These are phyloP conservation scores for Mortierella sp. DNA, from an alignment of 371 early-diverging fungal genomes.

Conservation along the genomic window DNA sequence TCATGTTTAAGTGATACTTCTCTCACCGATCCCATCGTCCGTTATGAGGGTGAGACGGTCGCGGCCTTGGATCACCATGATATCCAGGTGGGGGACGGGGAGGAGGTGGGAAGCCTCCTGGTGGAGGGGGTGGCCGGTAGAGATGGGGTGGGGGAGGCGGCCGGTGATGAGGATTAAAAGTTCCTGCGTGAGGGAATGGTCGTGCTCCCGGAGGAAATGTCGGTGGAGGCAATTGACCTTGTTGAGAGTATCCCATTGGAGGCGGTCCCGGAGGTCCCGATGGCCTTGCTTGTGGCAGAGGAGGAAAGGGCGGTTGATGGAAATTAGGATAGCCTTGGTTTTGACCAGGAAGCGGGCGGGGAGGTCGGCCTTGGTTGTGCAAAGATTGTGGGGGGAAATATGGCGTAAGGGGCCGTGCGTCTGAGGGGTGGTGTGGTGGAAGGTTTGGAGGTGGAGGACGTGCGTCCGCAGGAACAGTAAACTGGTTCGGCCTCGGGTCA, in stretches of 20 bases:
- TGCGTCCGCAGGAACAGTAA: neutral
- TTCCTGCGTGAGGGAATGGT: conserved; percentile 12
- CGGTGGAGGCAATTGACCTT: conserved; percentile 20
- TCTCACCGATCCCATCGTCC: conserved; percentile 39
- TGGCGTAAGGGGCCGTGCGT: conserved; percentile 8
- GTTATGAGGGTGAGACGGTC: conserved; percentile 16
- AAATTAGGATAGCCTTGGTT: conserved; percentile 26
- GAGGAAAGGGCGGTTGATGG: conserved; percentile 29
- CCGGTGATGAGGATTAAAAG: conserved; percentile 8
- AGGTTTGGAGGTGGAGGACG: conserved; percentile 15
- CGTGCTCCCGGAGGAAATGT: conserved; percentile 21
- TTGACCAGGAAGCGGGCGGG: conserved; percentile 26
- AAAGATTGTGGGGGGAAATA: conserved; percentile 8
- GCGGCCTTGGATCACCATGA: conserved; percentile 14
- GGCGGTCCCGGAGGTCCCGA: conserved; percentile 31
- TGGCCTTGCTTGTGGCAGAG: conserved; percentile 31
- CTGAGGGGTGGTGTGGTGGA: conserved; percentile 14
- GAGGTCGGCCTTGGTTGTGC: conserved; percentile 11
- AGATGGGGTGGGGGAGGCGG: conserved; percentile 31
- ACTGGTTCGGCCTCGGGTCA: neutral
- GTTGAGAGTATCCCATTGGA: conserved; percentile 28
- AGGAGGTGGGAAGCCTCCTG: conserved; percentile 13
- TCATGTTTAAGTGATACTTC: neutral
- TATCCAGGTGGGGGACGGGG: conserved; percentile 13
- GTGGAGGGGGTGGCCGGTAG: conserved; percentile 21